Evolutionary conservation across 2,329 filamentous ascomycete species (phyloP).

Genomic region (Pseudogymnoascus sp.): DNA sequence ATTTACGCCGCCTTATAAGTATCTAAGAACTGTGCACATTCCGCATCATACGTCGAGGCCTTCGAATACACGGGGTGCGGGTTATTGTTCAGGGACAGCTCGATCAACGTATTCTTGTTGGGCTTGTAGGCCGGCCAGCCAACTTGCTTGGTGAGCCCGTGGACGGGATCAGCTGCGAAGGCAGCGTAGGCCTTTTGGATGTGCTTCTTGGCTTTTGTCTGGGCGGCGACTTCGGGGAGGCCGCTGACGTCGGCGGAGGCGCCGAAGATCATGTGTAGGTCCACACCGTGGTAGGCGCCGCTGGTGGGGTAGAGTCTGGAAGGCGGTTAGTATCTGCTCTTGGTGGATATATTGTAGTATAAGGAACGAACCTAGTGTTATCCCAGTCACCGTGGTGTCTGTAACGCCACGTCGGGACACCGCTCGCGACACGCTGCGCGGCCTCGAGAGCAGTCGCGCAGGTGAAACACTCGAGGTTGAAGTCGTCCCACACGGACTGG

Average conservation of each 20-base stretch:
- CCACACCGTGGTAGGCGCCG: constrained; percentile 27
- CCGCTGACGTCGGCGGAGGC: constrained; percentile 24
- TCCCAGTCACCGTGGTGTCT: constrained; percentile 26
- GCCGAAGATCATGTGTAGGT: constrained; percentile 26
- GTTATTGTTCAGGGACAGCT: constrained; percentile 6
- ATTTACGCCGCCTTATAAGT: too few species aligned
- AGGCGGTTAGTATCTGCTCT: not conserved
- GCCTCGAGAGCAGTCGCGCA: constrained; percentile 23
- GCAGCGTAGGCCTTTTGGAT: constrained; percentile 27
- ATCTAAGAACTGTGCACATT: constrained; percentile 4
- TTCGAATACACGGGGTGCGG: not conserved
- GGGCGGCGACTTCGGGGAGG: constrained; percentile 9
- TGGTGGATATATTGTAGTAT: not conserved
- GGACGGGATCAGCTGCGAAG: constrained; percentile 28
- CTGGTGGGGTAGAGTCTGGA: constrained; percentile 21
- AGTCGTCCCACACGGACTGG: constrained; percentile 15
- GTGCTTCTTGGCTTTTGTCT: constrained; percentile 16
- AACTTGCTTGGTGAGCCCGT: constrained; percentile 20
- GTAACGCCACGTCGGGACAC: constrained; percentile 28
- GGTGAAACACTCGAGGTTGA: constrained; percentile 24
- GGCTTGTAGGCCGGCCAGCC: constrained; percentile 17
- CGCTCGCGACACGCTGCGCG: constrained; percentile 13
- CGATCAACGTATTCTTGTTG: not conserved
- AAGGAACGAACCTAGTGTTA: constrained; percentile 15
- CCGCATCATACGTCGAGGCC: not conserved